Percentiles rank a stretch among this genome's conserved stretches.
Conservation (phyloP, 805 yeast species). For the Candida takata region DNA sequence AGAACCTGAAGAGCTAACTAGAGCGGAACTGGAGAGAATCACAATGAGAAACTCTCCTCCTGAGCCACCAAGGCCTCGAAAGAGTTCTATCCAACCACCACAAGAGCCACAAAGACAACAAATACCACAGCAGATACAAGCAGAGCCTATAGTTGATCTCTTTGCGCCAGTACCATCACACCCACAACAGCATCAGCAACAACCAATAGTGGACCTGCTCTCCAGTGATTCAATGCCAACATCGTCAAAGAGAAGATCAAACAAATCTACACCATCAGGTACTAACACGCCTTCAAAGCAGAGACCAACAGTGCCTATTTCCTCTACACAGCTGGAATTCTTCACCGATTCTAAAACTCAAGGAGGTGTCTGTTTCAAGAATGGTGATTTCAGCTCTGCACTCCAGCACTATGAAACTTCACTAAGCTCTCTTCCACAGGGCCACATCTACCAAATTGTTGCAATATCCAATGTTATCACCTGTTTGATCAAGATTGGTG, state of each 20-base stretch:
- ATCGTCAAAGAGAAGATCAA: slow-evolving; percentile 16
- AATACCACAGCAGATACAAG: slow-evolving; percentile 3
- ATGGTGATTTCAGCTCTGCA: slow-evolving; percentile 79
- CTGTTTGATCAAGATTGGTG: slow-evolving; percentile 62
- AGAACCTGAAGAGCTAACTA: slow-evolving; percentile 40
- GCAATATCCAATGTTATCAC: slow-evolving; percentile 72
- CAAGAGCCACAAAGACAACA: slow-evolving; percentile 1
- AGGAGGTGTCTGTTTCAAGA: slow-evolving; percentile 59
- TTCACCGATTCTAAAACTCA: slow-evolving; percentile 42
- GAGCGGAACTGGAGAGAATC: slow-evolving; percentile 13
- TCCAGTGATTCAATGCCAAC: slow-evolving; percentile 21
- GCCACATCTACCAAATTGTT: slow-evolving; percentile 60
- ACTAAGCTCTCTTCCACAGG: slow-evolving; percentile 48
- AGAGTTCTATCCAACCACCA: slow-evolving; percentile 5
- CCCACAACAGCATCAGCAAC: not conserved
- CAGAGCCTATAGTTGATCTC: slow-evolving; percentile 12
- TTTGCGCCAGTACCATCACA: slow-evolving; percentile 14
- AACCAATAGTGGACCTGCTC: slow-evolving; percentile 9
- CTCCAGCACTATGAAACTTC: slow-evolving; percentile 51
- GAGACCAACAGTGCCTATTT: slow-evolving; percentile 11
- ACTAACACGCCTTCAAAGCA: slow-evolving; percentile 5
- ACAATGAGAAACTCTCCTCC: too few species aligned
- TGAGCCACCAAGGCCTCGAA: slow-evolving; percentile 8
- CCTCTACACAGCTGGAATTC: slow-evolving; percentile 24
- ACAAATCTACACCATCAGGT: slow-evolving; percentile 4